Evolutionary conservation across 148 eudicot species (phyloP).

Genomic region (Heliamphora exappendiculata): DNA sequence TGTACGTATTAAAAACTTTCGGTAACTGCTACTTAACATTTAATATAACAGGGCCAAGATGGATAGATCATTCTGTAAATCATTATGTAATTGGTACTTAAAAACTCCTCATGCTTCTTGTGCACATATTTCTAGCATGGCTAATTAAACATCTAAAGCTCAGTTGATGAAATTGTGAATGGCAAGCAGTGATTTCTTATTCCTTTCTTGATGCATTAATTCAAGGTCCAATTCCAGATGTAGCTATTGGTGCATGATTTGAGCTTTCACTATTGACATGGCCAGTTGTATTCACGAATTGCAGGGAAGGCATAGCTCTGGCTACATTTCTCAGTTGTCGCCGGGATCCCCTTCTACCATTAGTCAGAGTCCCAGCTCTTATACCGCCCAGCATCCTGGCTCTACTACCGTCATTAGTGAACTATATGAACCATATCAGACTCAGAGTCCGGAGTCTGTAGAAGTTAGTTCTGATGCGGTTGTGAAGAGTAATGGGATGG

Average conservation of each 20-base stretch:
- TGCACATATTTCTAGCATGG: neutral
- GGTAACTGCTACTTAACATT: neutral
- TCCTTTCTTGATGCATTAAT: neutral
- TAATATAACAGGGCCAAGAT: neutral
- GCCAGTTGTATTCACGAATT: constrained; percentile 12
- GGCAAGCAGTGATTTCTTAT: neutral
- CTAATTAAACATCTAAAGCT: neutral
- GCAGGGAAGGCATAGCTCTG: constrained; percentile 53
- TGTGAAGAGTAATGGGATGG: constrained; percentile 26
- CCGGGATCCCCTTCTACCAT: constrained; percentile 40
- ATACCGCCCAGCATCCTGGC: constrained; percentile 35
- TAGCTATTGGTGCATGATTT: neutral
- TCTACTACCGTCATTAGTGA: constrained; percentile 28
- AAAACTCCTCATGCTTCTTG: neutral
- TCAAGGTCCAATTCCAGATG: too few relatives aligned
- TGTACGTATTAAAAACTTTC: neutral
- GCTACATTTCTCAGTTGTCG: constrained; percentile 39
- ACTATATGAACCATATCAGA: constrained; percentile 33
- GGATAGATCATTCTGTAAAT: neutral
- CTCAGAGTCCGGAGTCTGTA: constrained; percentile 54
- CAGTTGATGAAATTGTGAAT: constrained; percentile 1
- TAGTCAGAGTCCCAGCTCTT: constrained; percentile 50
- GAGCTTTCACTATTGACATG: constrained; percentile 13
- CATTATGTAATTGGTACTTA: neutral
- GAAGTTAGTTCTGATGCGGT: constrained; percentile 63